Conservation (phyloP, 1,139 yeast genomes). For the Lodderomyces beijingensis region DNA sequence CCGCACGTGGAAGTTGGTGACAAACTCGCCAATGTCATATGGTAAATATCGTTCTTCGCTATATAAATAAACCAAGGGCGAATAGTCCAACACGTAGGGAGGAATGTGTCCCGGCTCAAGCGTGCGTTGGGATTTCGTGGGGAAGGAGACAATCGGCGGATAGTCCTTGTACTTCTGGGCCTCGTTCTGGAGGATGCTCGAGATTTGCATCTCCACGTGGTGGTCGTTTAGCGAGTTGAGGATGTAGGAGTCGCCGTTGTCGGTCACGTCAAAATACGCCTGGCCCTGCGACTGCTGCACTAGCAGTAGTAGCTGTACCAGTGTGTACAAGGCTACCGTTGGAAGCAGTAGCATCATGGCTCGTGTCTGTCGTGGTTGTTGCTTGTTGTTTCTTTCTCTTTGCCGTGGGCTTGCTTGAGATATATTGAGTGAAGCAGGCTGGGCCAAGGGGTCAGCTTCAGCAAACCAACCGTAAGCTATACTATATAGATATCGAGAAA, state of each 20-base stretch:
- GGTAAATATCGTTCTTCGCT: conserved; percentile 88
- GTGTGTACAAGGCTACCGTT: background rate
- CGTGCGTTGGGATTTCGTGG: conserved; percentile 27
- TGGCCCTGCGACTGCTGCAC: conserved; percentile 1
- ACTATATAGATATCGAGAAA: too few relatives aligned
- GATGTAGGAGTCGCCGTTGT: conserved; percentile 8
- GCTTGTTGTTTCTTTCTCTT: too few relatives aligned
- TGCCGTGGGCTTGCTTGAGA: too few relatives aligned
- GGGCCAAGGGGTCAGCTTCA: too few relatives aligned
- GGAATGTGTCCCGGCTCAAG: conserved; percentile 63
- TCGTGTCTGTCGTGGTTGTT: too few relatives aligned
- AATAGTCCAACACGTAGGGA: conserved; percentile 61
- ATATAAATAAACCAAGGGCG: conserved; percentile 82
- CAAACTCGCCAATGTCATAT: conserved; percentile 69
- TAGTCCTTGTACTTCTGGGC: conserved; percentile 27
- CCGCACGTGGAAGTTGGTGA: conserved; percentile 54
- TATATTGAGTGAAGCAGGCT: too few relatives aligned
- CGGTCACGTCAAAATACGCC: conserved; percentile 10
- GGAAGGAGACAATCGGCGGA: conserved; percentile 35
- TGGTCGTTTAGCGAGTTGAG: conserved; percentile 11
- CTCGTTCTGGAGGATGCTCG: conserved; percentile 12
- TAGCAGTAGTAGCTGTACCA: background rate
- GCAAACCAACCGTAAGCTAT: too few relatives aligned
- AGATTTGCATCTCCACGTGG: conserved; percentile 11
- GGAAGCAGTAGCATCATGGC: too few relatives aligned